These are phyloP conservation scores for Elongisporangium anandrum DNA, from an alignment of 352 stramenopile genomes.

Conservation along the genomic window DNA sequence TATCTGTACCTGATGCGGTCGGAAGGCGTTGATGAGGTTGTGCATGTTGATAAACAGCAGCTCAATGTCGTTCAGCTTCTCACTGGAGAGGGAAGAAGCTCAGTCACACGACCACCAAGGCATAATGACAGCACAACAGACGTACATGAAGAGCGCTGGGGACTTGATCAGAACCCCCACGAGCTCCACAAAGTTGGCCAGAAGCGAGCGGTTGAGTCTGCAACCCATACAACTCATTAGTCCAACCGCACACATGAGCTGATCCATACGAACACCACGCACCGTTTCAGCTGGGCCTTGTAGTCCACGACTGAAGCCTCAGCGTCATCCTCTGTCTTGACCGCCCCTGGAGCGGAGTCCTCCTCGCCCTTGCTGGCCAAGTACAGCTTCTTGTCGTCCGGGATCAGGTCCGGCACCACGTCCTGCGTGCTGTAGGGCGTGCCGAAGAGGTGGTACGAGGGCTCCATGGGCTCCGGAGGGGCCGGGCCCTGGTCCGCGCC, in stretches of 20 bases:
- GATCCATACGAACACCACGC: not conserved
- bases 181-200: conserved; percentile 82
- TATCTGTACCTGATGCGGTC: conserved; percentile 57
- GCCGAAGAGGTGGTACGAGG: conserved; percentile 85
- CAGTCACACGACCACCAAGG: not conserved
- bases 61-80: conserved; percentile 83
- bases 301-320: conserved; percentile 35
- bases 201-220: conserved; percentile 79
- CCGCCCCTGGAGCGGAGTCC: conserved; percentile 9
- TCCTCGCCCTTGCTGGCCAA: conserved; percentile 5
- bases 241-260: not conserved
- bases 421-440: conserved; percentile 82
- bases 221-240: not conserved
- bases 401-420: conserved; percentile 69
- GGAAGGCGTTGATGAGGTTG: conserved; percentile 88
- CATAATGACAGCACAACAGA: conserved; percentile 5
- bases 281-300: conserved; percentile 83
- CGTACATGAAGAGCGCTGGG: conserved; percentile 77
- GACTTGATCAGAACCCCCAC: conserved; percentile 80
- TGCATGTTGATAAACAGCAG: conserved; percentile 88
- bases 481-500: conserved; percentile 39
- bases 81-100: conserved; percentile 18
- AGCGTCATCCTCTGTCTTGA: conserved; percentile 1
- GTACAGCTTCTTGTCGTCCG: conserved; percentile 64
- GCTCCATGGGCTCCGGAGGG: conserved; percentile 66